Evolutionary conservation across 1,139 yeast species (phyloP).

Genomic region (Pneumocystis jirovecii): DNA sequence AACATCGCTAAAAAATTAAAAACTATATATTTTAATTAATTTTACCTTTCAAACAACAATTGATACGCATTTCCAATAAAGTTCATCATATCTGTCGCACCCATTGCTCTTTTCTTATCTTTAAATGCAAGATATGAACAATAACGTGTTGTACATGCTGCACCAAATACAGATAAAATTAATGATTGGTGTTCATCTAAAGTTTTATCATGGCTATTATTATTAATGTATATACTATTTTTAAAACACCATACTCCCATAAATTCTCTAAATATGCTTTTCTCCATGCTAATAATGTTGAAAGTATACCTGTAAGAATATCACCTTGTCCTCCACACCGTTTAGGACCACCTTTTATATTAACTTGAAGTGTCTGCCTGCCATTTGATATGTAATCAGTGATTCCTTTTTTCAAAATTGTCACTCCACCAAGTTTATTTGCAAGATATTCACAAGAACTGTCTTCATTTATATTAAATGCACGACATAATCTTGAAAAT

Average conservation of each 20-base stretch:
- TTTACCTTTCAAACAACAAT: constrained; percentile 32
- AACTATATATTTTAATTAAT: background rate
- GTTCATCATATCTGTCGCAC: constrained; percentile 66
- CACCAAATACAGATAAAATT: constrained; percentile 60
- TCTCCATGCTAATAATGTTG: constrained; percentile 54
- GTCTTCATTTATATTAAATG: constrained; percentile 26
- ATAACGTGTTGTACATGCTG: constrained; percentile 48
- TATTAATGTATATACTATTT: constrained; percentile 13
- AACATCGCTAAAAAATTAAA: background rate
- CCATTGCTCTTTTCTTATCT: constrained; percentile 60
- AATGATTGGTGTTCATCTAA: constrained; percentile 29
- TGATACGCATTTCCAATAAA: constrained; percentile 49
- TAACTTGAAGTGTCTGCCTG: constrained; percentile 18
- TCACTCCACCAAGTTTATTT: constrained; percentile 41
- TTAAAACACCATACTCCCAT: constrained; percentile 34
- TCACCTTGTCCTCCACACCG: constrained; percentile 88
- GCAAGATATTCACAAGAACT: constrained; percentile 33
- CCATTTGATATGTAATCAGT: constrained; percentile 49
- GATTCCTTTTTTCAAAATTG: constrained; percentile 58
- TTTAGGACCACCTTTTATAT: constrained; percentile 45
- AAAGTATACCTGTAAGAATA: constrained; percentile 55
- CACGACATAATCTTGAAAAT: constrained; percentile 49
- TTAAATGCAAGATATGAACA: constrained; percentile 55
- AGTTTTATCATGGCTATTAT: constrained; percentile 13
- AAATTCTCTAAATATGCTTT: constrained; percentile 39